phyloP scores from a whole-genome alignment of 2,329 filamentous ascomycete genomes.

The Xylariaceae sp. region DNA sequence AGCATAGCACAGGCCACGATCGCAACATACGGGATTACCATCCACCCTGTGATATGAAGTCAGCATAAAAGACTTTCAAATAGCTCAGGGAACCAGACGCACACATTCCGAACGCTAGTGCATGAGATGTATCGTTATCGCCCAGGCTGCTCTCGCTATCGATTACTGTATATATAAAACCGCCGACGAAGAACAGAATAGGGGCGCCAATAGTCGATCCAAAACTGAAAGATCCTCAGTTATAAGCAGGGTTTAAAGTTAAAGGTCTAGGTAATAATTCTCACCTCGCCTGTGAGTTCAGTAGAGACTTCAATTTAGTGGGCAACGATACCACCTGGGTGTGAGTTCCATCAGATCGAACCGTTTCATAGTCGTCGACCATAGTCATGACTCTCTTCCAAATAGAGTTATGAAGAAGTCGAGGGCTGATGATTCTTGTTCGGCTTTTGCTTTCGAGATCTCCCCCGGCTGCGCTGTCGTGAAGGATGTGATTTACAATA shows the following conservation, averaged over 20 bases:
- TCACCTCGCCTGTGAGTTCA: constrained; percentile 30
- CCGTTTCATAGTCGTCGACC: constrained; percentile 27
- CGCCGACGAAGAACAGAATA: constrained; percentile 29
- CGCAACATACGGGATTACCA: constrained; percentile 32
- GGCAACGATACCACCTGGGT: constrained; percentile 23
- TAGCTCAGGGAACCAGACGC: constrained; percentile 11
- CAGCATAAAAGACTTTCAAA: neutral
- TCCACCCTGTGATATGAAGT: constrained; percentile 27
- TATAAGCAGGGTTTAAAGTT: constrained; percentile 1
- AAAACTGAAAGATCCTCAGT: constrained; percentile 18
- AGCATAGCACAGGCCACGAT: constrained; percentile 33
- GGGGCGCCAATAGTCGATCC: constrained; percentile 29
- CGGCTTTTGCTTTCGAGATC: constrained; percentile 8
- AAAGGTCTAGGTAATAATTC: neutral
- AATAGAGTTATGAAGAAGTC: constrained; percentile 25
- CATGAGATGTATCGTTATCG: constrained; percentile 31
- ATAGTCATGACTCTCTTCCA: constrained; percentile 30
- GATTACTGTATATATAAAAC: constrained; percentile 30
- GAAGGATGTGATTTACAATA: neutral
- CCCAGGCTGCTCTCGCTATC: constrained; percentile 26
- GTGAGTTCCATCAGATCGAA: neutral
- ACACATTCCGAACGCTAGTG: constrained; percentile 34
- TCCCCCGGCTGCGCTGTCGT: constrained; percentile 7
- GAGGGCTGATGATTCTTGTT: constrained; percentile 3
- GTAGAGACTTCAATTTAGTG: constrained; percentile 26